Evolutionary conservation across 805 yeast species (phyloP), one percentile per base, ranked within the genome.

Genomic region (Kuraishia ogatae): DNA sequence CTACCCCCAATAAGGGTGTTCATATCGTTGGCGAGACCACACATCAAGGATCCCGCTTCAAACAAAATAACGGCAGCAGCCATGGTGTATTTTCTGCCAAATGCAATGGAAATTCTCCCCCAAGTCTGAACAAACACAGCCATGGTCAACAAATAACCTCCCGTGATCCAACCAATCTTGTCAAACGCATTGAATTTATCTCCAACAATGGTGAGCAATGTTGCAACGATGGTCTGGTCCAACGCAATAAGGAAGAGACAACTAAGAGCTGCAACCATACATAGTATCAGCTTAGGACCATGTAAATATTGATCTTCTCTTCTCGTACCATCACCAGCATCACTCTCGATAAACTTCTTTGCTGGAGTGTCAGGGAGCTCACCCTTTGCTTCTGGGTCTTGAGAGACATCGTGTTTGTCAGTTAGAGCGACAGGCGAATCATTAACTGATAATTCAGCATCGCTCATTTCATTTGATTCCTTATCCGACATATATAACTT

Each of bases 1-100:
- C 96, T 75, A 1, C 90, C 92, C 2, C 83, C 89, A 57, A 87
- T 83, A 50, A 87, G 66, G 75, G 80, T 78, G 54, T 76, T 71
- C 82, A 87, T 83, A 39, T 74, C 71, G 20, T 61, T 65, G 1
- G 89, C 69, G 3, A 80, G 59, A 1, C 87, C 92, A 55, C 79
- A 71, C 5, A 85, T 67, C 55, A 84, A 69, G 0, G 89, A 83
- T 1, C 92, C 92, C 2, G 78, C 66, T 62, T 82, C 83, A 62
- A 85, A 85, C 2, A 86, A 60, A 1, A 76, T 60, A 2, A 85
- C 69, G 1, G 85, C 79, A 2, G 66, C 65, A 8, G 81, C 59
- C 60, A 83, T 61, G 5, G 81, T 69, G 54, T 73, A 67, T 60
- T 81, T 81, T 52, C 88, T 72, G n/a, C 88, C 89, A 62, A 79